Evolutionary conservation across 192 early-diverging fungal species (phyloP).

Genomic region (Umbelopsis isabellina): DNA sequence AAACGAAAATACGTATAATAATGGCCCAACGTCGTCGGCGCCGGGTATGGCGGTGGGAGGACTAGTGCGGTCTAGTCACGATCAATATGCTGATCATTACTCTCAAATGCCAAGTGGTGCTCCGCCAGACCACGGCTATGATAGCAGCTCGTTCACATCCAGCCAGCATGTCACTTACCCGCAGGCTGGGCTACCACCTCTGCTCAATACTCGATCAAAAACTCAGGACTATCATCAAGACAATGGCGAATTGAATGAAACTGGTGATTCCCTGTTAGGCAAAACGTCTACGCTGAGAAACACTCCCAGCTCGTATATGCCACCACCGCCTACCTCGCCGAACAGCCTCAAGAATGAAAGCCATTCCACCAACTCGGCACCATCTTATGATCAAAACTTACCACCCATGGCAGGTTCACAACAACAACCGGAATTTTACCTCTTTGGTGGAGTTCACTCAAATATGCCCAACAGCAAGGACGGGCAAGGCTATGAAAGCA

Average conservation of each 20-base stretch:
- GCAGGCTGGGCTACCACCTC: neutral
- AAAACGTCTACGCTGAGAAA: constrained; percentile 7
- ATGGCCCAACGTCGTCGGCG: neutral
- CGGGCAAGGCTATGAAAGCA: neutral
- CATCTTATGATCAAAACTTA: neutral
- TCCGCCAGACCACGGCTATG: constrained; percentile 10
- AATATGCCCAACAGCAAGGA: constrained; percentile 6
- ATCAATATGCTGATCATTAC: constrained; percentile 4
- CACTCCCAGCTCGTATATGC: neutral
- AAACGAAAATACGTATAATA: neutral
- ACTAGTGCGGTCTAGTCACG: neutral
- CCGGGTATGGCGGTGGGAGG: neutral
- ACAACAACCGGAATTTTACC: neutral
- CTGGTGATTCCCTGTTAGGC: neutral
- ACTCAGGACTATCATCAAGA: neutral
- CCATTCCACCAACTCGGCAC: neutral
- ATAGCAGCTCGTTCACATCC: neutral
- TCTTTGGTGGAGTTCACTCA: neutral
- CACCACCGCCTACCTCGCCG: neutral
- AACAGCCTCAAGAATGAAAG: neutral
- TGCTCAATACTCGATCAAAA: constrained; percentile 8
- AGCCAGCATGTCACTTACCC: neutral
- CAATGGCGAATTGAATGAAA: neutral
- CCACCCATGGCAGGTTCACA: constrained; percentile 5
- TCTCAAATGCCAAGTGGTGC: constrained; percentile 14